Conservation (phyloP, 805 yeast species). For the Teunomyces lycoperdinae region DNA sequence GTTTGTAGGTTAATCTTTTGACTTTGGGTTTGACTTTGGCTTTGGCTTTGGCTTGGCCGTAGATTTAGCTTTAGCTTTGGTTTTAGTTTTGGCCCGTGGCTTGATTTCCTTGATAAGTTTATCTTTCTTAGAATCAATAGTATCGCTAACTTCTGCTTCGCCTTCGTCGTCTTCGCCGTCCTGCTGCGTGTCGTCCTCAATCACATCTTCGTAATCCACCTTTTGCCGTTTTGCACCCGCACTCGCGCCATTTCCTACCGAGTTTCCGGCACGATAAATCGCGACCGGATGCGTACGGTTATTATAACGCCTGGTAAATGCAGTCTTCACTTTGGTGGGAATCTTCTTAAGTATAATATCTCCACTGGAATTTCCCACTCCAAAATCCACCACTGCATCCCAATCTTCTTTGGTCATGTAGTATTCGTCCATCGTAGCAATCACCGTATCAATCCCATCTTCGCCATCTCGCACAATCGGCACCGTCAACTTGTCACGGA, state of each 20-base stretch:
- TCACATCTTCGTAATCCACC: constrained; percentile 72
- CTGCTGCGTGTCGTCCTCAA: constrained; percentile 40
- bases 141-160: constrained; percentile 43
- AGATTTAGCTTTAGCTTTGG: constrained; percentile 2
- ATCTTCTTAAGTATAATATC: constrained; percentile 54
- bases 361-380: constrained; percentile 55
- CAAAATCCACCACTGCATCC: constrained; percentile 82
- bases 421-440: constrained; percentile 78
- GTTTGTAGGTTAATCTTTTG: neutral
- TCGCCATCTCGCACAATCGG: constrained; percentile 58
- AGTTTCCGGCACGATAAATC: constrained; percentile 69
- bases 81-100: constrained; percentile 24
- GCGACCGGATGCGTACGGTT: constrained; percentile 77
- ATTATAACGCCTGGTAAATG: constrained; percentile 86
- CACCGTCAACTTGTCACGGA: constrained; percentile 52
- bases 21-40: neutral
- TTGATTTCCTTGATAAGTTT: constrained; percentile 51
- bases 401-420: constrained; percentile 88
- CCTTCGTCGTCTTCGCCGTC: constrained; percentile 42
- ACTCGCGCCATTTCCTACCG: constrained; percentile 30
- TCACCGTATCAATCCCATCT: constrained; percentile 64
- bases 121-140: constrained; percentile 55
- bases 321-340: constrained; percentile 75
- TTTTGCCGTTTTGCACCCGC: constrained; percentile 24
- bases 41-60: constrained; percentile 23